A percentile compares a stretch with the other conserved stretches of the same genome.
Conservation (phyloP, 2,329 filamentous ascomycete genomes). For the Aspergillus bombycis region DNA sequence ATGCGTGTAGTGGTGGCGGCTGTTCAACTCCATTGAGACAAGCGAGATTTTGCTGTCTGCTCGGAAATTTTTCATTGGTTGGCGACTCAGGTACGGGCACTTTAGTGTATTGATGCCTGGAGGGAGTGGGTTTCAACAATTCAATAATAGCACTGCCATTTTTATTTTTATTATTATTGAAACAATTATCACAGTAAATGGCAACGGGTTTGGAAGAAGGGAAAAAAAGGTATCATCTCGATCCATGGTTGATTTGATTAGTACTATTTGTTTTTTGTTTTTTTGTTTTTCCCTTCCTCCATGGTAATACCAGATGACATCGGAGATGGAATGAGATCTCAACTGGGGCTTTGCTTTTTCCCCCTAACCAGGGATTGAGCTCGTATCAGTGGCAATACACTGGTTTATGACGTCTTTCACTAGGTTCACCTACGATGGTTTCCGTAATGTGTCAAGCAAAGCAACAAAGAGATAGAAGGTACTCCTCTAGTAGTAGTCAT, state of each 20-base stretch:
- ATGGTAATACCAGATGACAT: background rate
- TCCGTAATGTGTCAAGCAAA: background rate
- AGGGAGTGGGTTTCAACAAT: conserved; percentile 13
- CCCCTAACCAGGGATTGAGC: conserved; percentile 9
- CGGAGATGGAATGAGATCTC: background rate
- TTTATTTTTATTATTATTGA: conserved; percentile 3
- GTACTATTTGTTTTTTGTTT: background rate
- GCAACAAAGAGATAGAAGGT: conserved; percentile 6
- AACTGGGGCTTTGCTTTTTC: background rate
- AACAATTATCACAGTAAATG: background rate
- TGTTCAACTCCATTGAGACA: conserved; percentile 21
- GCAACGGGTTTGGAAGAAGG: background rate
- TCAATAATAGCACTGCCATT: conserved; percentile 16
- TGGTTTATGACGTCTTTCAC: conserved; percentile 14
- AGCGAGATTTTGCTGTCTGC: conserved; percentile 28
- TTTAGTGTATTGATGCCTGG: conserved; percentile 22
- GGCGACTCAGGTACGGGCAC: conserved; percentile 23
- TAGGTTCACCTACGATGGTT: background rate
- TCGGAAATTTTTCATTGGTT: conserved; percentile 20
- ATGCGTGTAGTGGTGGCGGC: conserved; percentile 21
- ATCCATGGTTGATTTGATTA: conserved; percentile 3
- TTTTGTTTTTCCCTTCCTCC: background rate
- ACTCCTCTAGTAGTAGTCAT: background rate
- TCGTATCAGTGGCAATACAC: conserved; percentile 12
- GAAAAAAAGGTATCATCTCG: background rate